Base-by-base conservation (phyloP, 2,329 filamentous ascomycete species). In the Huntiella savannae region DNA sequence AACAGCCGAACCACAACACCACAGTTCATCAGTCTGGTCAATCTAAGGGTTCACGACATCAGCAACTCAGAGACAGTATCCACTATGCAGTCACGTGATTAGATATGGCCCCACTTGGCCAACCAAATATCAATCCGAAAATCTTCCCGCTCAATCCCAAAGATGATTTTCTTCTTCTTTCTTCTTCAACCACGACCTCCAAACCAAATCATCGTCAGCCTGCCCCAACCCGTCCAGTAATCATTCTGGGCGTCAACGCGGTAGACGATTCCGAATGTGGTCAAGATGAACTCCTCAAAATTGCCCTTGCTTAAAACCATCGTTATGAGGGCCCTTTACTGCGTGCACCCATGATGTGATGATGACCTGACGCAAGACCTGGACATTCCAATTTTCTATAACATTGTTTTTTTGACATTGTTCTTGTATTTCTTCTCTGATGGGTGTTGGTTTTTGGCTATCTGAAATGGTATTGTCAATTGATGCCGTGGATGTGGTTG, bases 221-320 rank as follows among this genome's bases (percentile, higher is more conserved):
- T 53, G 53, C 55, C 53, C 38, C 28, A 41, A 41, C 37, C 40
- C 40, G 36, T 13, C 39, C 40, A 40, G 48, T 46, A 49, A 46
- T 43, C 33, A 45, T 22, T 40, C 45, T 54, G 54, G 56, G 54
- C 55, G 45, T 52, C 54, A 54, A 60, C 56, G 59, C 58, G 60
- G 56, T 67, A 70, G 70, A 60, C 64, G 65, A 66, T 60, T 62
- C 62, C 63, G 67, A 49, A 46, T 53, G 62, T 66, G 68, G 72
- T 73, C 71, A 58, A 76, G 72, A 77, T 57, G 53, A 64, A 71
- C 60, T 60, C 60, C 58, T 52, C 46, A 38, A 53, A 55, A 57
- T 61, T 60, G 66, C 69, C 69, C 64, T 73, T 75, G 70, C 64
- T 65, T 69, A 77, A 77, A 76, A 77, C 73, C 73, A 75, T 77